Base-by-base conservation (phyloP, 1,139 yeast species). In the Nakaseomyces kungkrabaensis region DNA sequence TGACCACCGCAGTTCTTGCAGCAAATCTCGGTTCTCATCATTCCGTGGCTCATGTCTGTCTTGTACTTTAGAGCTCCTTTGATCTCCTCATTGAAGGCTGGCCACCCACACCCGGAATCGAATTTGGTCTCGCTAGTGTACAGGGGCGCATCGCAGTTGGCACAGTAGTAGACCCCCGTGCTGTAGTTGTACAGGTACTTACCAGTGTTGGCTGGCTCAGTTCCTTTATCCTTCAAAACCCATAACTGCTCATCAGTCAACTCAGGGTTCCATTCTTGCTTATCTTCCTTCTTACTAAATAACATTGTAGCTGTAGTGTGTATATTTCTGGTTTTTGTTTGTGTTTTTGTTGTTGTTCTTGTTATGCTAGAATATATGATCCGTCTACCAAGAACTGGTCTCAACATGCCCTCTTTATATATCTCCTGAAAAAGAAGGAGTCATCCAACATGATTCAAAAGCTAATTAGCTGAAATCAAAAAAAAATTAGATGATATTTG, bases 81-180 rank as follows among this genome's bases (percentile, higher is more conserved):
- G 48, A 90, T 71, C 4, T 95, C 96, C 51, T 86, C 84, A 65
- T 82, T 90, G 68, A 92, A 92, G 0, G 97, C 89, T 0, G 98
- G 98, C 98, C 98, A 92, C 3, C 98, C 98, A 68, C 98, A 92
- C 50, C 88, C 89, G 24, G 95, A 79, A 52, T 83, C 81, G 60
- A 94, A 92, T 68, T 92, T 92, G 11, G 96, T 77, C 44, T 75
- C 73, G 36, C 96, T 82, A 55, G 76, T 76, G 68, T 92, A 92
- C 40, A 92, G 70, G 7, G 97, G 96, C 46, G 77, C 72, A 47
- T 74, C 76, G 66, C 98, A 92, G 9, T 83, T 97, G 0, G 85
- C 97, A 70, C 99, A 92, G 50, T 73, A 72, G 65, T 88, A 92
- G 4, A 77, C 71, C 0, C 97, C 97, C 1, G 61, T 57, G 2